Evolutionary conservation across 306 rosid genomes (phyloP).

Genomic region (Carpinus fangiana): DNA sequence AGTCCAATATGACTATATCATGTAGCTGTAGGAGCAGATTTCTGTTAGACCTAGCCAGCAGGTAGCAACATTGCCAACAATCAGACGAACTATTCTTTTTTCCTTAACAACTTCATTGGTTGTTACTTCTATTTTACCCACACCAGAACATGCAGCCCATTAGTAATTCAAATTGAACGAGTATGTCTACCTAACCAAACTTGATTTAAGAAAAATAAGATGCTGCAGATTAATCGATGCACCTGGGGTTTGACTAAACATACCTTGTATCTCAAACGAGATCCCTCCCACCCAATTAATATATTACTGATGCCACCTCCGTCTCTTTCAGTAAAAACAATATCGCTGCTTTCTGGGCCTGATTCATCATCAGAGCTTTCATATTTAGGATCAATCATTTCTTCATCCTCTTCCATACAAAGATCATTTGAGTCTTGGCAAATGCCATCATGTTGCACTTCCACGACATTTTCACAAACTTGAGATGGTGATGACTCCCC

Average conservation of each 20-base stretch:
- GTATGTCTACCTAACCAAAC: background rate
- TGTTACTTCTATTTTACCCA: no score
- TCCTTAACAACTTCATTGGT: no score
- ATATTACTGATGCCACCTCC: slow-evolving; percentile 48
- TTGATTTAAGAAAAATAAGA: background rate
- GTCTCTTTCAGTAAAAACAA: slow-evolving; percentile 36
- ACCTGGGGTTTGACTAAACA: slow-evolving; percentile 22
- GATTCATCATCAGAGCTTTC: slow-evolving; percentile 66
- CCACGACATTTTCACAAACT: slow-evolving; percentile 41
- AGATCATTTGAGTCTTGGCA: slow-evolving; percentile 56
- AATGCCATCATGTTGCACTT: slow-evolving; percentile 40
- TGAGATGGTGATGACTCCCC: slow-evolving; percentile 39
- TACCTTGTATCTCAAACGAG: slow-evolving; percentile 75
- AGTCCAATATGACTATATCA: no score
- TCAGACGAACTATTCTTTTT: no score
- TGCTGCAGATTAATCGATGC: slow-evolving; percentile 9
- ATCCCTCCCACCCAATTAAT: slow-evolving; percentile 52
- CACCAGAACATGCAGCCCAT: no score
- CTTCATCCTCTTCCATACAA: slow-evolving; percentile 59
- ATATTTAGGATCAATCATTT: slow-evolving; percentile 36
- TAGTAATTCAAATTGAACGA: no score
- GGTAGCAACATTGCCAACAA: no score
- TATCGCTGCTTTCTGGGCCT: slow-evolving; percentile 34
- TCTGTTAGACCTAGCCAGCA: background rate
- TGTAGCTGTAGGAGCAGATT: background rate